A percentile compares a stretch with the other conserved stretches of the same genome.
These are phyloP conservation scores for Antarctomyces pellizariae DNA, from an alignment of 495 filamentous ascomycete genomes.

Conservation along the genomic window DNA sequence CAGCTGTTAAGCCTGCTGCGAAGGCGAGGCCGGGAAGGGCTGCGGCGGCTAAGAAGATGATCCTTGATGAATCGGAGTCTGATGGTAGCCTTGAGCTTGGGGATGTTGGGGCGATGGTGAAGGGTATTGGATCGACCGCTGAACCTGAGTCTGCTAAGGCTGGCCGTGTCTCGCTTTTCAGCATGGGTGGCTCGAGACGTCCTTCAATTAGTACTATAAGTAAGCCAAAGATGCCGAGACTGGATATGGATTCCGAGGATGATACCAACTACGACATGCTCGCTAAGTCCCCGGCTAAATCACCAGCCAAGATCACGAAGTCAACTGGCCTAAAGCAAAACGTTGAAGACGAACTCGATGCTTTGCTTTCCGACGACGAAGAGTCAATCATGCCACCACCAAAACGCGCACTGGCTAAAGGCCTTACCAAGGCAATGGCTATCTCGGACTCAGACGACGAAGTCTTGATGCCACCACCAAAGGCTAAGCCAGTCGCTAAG, in stretches of 20 bases:
- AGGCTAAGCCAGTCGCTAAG: slow-evolving; percentile 15
- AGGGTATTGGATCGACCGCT: slow-evolving; percentile 43
- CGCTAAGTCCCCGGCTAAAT: slow-evolving; percentile 29
- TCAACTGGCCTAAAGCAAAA: too few species aligned
- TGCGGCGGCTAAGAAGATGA: slow-evolving; percentile 9
- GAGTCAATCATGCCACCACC: slow-evolving; percentile 20
- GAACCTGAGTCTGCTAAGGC: slow-evolving; percentile 22
- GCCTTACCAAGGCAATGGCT: slow-evolving; percentile 8
- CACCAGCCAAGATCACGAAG: slow-evolving; percentile 20
- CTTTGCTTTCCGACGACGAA: slow-evolving; percentile 37
- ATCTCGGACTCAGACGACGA: slow-evolving; percentile 2
- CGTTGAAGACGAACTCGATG: slow-evolving; percentile 35
- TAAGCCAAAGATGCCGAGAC: slow-evolving; percentile 27
- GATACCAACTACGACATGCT: slow-evolving; percentile 80
- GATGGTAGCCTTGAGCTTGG: slow-evolving; percentile 41
- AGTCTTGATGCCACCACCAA: too few species aligned
- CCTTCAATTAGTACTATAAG: slow-evolving; percentile 26
- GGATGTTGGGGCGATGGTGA: slow-evolving; percentile 75
- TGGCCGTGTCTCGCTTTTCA: slow-evolving; percentile 41
- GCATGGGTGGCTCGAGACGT: slow-evolving; percentile 21
- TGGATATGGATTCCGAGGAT: slow-evolving; percentile 41
- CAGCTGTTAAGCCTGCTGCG: slow-evolving; percentile 2
- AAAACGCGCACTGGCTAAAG: slow-evolving; percentile 13
- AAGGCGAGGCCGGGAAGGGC: slow-evolving; percentile 19
- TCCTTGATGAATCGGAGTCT: slow-evolving; percentile 13